phyloP scores from a whole-genome alignment of 2,329 filamentous ascomycete species.

The Trichoderma gracile region DNA sequence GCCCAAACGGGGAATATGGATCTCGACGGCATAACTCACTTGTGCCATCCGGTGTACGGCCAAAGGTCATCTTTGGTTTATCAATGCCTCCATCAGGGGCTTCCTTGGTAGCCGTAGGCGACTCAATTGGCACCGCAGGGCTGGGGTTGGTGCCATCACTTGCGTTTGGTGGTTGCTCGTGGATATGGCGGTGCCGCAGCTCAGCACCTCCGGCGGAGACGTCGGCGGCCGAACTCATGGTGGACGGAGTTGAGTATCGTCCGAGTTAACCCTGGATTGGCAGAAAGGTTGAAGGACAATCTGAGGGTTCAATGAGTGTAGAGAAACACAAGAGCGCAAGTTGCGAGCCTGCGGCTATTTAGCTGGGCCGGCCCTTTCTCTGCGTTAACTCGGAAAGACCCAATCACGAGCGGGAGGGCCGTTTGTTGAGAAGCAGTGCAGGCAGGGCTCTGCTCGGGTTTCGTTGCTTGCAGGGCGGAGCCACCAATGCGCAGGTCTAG shows the following conservation, averaged over 20 bases:
- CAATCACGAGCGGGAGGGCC: slow-evolving; percentile 23
- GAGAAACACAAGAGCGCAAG: neutral
- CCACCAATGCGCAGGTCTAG: slow-evolving; percentile 21
- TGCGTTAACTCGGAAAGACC: slow-evolving; percentile 10
- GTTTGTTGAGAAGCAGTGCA: slow-evolving; percentile 28
- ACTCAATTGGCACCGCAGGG: slow-evolving; percentile 11
- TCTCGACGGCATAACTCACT: slow-evolving; percentile 57
- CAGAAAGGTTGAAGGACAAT: slow-evolving; percentile 2
- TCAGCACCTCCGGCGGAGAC: slow-evolving; percentile 29
- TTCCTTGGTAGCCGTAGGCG: slow-evolving; percentile 14
- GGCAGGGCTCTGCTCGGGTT: slow-evolving; percentile 13
- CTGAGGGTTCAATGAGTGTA: neutral
- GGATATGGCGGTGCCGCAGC: slow-evolving; percentile 37
- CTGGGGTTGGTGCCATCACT: neutral
- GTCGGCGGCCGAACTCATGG: slow-evolving; percentile 39
- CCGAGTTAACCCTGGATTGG: slow-evolving; percentile 7
- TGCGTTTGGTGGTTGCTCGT: slow-evolving; percentile 19
- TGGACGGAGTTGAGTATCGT: slow-evolving; percentile 27
- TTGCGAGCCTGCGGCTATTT: slow-evolving; percentile 20
- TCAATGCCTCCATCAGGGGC: slow-evolving; percentile 3
- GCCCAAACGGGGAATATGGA: neutral
- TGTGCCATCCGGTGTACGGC: slow-evolving; percentile 85
- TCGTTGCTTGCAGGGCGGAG: slow-evolving; percentile 20
- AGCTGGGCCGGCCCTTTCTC: slow-evolving; percentile 4
- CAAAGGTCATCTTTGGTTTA: slow-evolving; percentile 72